Evolutionary conservation across 2,329 filamentous ascomycete species (phyloP).

Genomic region (Incumbomyces delicatus): DNA sequence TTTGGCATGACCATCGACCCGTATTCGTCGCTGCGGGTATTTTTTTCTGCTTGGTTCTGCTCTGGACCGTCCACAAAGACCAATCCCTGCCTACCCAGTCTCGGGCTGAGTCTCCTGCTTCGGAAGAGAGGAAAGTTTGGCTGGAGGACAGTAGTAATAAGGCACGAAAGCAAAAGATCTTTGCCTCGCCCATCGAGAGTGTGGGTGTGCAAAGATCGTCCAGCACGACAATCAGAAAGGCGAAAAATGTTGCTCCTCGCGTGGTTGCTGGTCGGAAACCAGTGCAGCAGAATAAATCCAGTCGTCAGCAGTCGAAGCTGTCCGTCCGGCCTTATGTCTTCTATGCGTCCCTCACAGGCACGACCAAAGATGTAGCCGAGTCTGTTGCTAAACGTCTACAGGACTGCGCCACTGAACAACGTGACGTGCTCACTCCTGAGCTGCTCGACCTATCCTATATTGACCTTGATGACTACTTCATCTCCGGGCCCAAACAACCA

Average conservation of each 20-base stretch:
- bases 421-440: constrained; percentile 45
- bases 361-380: constrained; percentile 64
- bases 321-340: constrained; percentile 62
- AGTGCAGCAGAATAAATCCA: background rate
- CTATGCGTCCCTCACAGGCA: constrained; percentile 79
- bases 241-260: constrained; percentile 10
- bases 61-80: constrained; percentile 5
- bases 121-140: constrained; percentile 13
- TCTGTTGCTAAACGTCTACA: constrained; percentile 51
- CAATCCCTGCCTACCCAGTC: background rate
- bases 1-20: constrained; percentile 18
- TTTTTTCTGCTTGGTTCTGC: constrained; percentile 9
- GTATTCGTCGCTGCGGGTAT: constrained; percentile 7
- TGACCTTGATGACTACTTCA: constrained; percentile 89
- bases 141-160: background rate
- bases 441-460: constrained; percentile 72
- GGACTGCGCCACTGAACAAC: constrained; percentile 19
- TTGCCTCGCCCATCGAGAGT: constrained; percentile 2
- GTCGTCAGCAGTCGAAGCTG: background rate
- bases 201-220: background rate
- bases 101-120: constrained; percentile 10
- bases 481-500: constrained; percentile 56
- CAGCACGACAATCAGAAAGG: constrained; percentile 9
- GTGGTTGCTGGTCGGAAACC: constrained; percentile 20
- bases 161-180: background rate